Base-by-base conservation (phyloP, 1,284 basidiomycete species). In the Cerrena zonata region DNA sequence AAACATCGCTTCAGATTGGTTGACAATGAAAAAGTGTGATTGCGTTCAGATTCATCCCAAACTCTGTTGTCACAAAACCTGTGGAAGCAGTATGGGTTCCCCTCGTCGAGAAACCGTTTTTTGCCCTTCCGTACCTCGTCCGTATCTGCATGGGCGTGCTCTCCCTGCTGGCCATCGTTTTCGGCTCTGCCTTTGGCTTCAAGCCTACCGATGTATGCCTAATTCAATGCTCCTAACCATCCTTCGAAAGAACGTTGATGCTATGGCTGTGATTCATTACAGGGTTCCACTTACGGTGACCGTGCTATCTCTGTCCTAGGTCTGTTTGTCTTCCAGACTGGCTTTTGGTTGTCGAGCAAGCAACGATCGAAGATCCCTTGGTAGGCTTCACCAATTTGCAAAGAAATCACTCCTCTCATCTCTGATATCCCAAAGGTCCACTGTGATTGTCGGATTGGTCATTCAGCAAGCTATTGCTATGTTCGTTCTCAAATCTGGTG, bases 171-270 rank as follows among this genome's bases (percentile, higher is more conserved):
- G 87, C 63, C 18, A 82, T 91, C 53, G 73, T 91, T 46, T 84
- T 92, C 53, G 89, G 88, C 47, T 89, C 86, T 18, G 89, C 87
- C 0, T 92, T 89, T 63, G 89, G 89, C 18, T 89, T 91, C 71
- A 69, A 72, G 24, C 73, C 86, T 37, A 67, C 77, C 48, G 67
- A 62, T 49, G 87, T 86, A 61, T 43, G 77, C 67, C 23, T 52
- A 12, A 23, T 34, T 19, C 43, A 19, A 39, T 19, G 7, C 38
- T 49, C 37, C 48, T 36, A 23, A 27, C 24, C 34, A 13, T 49
- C 30, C 47, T 25, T 40, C 24, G 41, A 39, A 48, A 51, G 51
- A 54, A 52, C 45, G 53, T 59, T 63, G 59, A 62, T 58, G 56
- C 49, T 39, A 39, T 39, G 41, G 4, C 41, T 24, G 55, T 55